Percentiles rank a stretch among this genome's conserved stretches.
These are phyloP conservation scores for Cryphonectria japonica DNA, from an alignment of 2,329 filamentous ascomycete genomes.

Conservation along the genomic window DNA sequence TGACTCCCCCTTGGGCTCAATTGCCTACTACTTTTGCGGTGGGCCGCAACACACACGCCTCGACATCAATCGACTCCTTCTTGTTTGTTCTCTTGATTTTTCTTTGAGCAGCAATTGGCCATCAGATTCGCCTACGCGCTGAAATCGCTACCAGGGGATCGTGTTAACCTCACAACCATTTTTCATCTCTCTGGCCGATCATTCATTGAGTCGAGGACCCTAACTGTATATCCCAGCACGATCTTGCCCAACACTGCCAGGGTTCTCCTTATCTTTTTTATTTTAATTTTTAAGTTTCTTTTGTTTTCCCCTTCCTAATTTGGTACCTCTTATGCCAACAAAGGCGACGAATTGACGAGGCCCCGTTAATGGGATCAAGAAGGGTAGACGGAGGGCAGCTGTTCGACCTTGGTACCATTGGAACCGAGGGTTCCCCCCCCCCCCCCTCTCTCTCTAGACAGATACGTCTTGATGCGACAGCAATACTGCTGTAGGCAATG, in stretches of 20 bases:
- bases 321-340: background rate
- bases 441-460: background rate
- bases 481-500: conserved; percentile 18
- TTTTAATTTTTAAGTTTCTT: background rate
- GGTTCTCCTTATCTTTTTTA: background rate
- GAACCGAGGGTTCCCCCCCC: background rate
- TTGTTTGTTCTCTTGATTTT: background rate
- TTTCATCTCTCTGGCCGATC: background rate
- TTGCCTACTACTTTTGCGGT: background rate
- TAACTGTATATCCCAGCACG: background rate
- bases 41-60: background rate
- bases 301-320: background rate
- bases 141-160: background rate
- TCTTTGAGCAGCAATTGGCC: background rate
- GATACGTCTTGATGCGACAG: conserved; percentile 3
- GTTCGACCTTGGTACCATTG: conserved; percentile 8
- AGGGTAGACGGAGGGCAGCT: conserved; percentile 13
- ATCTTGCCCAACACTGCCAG: background rate
- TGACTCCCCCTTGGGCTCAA: background rate
- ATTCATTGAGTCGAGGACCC: background rate
- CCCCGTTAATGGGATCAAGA: conserved; percentile 13
- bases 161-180: background rate
- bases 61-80: background rate
- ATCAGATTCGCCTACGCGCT: background rate
- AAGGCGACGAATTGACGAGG: background rate